Evolutionary conservation across 805 yeast genomes (phyloP).

Genomic region (Cyberlindnera suaveolens): DNA sequence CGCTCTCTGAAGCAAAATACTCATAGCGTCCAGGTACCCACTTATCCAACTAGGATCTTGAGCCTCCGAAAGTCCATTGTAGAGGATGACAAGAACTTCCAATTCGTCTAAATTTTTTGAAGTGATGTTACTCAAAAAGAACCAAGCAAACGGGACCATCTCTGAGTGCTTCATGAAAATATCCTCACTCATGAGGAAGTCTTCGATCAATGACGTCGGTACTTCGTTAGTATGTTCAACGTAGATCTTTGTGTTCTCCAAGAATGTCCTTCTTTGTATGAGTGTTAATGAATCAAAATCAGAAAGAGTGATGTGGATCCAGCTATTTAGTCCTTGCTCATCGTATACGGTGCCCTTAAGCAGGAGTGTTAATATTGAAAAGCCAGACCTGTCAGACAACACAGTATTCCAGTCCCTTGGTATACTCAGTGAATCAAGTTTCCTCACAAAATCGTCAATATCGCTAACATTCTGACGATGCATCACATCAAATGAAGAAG

Average conservation of each 20-base stretch:
- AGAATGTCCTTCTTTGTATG: neutral
- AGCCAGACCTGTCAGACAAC: conserved; percentile 6
- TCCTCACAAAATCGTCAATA: conserved; percentile 4
- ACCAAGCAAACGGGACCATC: conserved; percentile 5
- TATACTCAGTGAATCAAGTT: neutral
- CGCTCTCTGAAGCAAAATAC: neutral
- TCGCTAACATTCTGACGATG: conserved; percentile 1
- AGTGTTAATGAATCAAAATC: conserved; percentile 1
- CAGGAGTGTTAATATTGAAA: conserved; percentile 4
- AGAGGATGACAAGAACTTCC: neutral
- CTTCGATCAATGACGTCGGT: conserved; percentile 6
- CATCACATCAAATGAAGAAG: conserved; percentile 1
- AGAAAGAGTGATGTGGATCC: conserved; percentile 9
- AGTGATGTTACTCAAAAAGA: conserved; percentile 6
- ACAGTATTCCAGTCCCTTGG: conserved; percentile 9
- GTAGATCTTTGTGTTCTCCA: conserved; percentile 8
- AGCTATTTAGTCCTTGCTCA: conserved; percentile 3
- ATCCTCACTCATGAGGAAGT: conserved; percentile 3
- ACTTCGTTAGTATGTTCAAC: conserved; percentile 4
- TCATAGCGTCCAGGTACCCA: conserved; percentile 5
- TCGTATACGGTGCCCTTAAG: conserved; percentile 2
- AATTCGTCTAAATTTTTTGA: conserved; percentile 1
- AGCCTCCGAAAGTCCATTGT: neutral
- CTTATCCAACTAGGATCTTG: conserved; percentile 7
- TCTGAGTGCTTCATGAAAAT: neutral